A percentile compares a stretch with the other conserved stretches of the same genome.
Evolutionary conservation across 2,329 filamentous ascomycete genomes (phyloP).

Genomic region (Scytalidium sp.): DNA sequence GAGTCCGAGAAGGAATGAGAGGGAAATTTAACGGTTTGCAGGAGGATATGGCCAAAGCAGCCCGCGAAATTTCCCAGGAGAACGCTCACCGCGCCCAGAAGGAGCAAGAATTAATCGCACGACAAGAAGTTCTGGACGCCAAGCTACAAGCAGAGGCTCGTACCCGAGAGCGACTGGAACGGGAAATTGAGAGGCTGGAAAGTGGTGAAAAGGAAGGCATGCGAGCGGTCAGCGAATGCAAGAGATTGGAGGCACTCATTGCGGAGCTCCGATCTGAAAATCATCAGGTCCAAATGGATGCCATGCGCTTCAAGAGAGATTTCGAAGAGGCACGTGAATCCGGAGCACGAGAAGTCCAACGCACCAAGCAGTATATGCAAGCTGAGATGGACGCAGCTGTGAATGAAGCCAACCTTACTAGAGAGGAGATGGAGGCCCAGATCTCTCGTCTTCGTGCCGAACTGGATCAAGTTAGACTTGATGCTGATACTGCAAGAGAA

Average conservation of each 20-base stretch:
- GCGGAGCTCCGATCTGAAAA: constrained; percentile 63
- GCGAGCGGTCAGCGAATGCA: constrained; percentile 59
- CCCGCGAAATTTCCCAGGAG: constrained; percentile 77
- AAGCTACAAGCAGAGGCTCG: constrained; percentile 72
- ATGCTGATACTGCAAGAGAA: constrained; percentile 76
- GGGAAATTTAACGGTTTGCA: constrained; percentile 82
- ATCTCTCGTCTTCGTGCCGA: constrained; percentile 69
- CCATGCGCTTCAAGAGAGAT: constrained; percentile 66
- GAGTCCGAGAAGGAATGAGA: constrained; percentile 79
- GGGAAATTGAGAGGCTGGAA: constrained; percentile 64
- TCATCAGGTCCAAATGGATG: constrained; percentile 46
- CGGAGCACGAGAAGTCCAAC: constrained; percentile 75
- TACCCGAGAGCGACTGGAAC: constrained; percentile 64
- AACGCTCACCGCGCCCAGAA: constrained; percentile 75
- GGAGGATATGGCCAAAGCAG: constrained; percentile 78
- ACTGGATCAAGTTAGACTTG: constrained; percentile 73
- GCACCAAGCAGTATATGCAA: constrained; percentile 75
- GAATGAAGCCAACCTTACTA: constrained; percentile 79
- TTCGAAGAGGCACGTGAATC: constrained; percentile 81
- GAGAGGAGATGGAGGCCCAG: constrained; percentile 79
- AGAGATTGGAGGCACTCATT: constrained; percentile 54
- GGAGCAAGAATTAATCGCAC: constrained; percentile 74
- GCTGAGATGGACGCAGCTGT: constrained; percentile 80
- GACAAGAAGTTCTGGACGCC: constrained; percentile 76
- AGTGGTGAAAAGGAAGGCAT: constrained; percentile 62